Conservation (phyloP, 2,329 filamentous ascomycete species). For the Colletotrichum eleusines region DNA sequence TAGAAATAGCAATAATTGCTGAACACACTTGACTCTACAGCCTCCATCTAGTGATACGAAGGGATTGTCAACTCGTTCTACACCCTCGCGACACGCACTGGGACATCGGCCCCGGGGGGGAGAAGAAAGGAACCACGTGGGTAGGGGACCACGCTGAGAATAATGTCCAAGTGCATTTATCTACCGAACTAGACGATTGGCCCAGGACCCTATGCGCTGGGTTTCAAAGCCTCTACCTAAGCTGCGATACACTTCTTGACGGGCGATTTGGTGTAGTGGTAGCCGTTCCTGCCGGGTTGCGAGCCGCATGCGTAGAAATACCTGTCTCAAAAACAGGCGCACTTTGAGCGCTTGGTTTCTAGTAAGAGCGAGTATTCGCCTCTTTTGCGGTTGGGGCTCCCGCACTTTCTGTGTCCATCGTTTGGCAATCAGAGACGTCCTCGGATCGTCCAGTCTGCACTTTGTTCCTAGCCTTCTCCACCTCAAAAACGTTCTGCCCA, state of each 20-base stretch:
- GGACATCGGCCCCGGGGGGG: too few relatives aligned
- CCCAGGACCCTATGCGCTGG: too few relatives aligned
- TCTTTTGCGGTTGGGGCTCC: background rate
- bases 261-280: background rate
- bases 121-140: too few relatives aligned
- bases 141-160: too few relatives aligned
- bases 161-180: too few relatives aligned
- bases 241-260: background rate
- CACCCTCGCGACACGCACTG: too few relatives aligned
- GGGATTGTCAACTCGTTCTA: too few relatives aligned
- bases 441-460: background rate
- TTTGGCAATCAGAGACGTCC: slow-evolving; percentile 3
- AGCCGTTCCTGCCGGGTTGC: background rate
- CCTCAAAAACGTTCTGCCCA: background rate
- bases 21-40: too few relatives aligned
- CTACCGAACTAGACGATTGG: too few relatives aligned
- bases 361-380: background rate
- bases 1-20: too few relatives aligned
- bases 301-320: slow-evolving; percentile 13
- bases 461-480: slow-evolving; percentile 7
- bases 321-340: background rate
- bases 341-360: background rate
- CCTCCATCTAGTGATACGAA: too few relatives aligned
- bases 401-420: background rate
- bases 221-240: too few relatives aligned